phyloP scores from a whole-genome alignment of 2,329 filamentous ascomycete species.

The Penicillium sp. region DNA sequence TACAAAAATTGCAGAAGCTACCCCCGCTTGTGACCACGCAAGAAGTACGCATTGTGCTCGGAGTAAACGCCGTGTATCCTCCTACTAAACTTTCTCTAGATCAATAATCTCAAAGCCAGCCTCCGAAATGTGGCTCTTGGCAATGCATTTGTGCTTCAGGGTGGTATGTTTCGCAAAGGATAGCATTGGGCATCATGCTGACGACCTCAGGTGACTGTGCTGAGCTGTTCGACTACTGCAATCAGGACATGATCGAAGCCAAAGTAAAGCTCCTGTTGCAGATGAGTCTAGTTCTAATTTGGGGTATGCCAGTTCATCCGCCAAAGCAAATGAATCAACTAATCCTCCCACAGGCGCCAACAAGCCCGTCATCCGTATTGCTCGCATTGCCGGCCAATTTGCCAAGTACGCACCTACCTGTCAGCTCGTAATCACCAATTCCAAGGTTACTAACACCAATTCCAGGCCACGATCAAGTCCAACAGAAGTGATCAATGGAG shows the following conservation, averaged over 20 bases:
- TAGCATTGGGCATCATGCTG: background rate
- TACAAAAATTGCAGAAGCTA: constrained; percentile 46
- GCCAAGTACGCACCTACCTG: constrained; percentile 62
- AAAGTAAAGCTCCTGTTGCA: constrained; percentile 97
- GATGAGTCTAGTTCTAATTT: constrained; percentile 95
- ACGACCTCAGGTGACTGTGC: constrained; percentile 70
- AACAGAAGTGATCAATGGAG: constrained; percentile 77
- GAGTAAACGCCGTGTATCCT: constrained; percentile 1
- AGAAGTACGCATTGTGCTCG: constrained; percentile 35
- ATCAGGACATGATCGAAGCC: constrained; percentile 82
- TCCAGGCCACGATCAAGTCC: constrained; percentile 76
- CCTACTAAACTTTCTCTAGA: constrained; percentile 43
- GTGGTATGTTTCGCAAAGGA: constrained; percentile 55
- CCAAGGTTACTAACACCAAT: background rate
- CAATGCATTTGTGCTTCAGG: constrained; percentile 91
- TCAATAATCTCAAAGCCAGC: constrained; percentile 74
- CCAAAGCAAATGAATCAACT: constrained; percentile 1
- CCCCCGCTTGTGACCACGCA: constrained; percentile 51
- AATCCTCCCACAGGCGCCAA: constrained; percentile 49
- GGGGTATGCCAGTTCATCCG: constrained; percentile 59
- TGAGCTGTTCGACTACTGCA: constrained; percentile 96
- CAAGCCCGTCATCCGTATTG: constrained; percentile 87
- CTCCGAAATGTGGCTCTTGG: constrained; percentile 85
- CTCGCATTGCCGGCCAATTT: constrained; percentile 95
- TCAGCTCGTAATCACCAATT: background rate